Base-by-base conservation (phyloP, 2,329 filamentous ascomycete species). In the Geosmithia flava region DNA sequence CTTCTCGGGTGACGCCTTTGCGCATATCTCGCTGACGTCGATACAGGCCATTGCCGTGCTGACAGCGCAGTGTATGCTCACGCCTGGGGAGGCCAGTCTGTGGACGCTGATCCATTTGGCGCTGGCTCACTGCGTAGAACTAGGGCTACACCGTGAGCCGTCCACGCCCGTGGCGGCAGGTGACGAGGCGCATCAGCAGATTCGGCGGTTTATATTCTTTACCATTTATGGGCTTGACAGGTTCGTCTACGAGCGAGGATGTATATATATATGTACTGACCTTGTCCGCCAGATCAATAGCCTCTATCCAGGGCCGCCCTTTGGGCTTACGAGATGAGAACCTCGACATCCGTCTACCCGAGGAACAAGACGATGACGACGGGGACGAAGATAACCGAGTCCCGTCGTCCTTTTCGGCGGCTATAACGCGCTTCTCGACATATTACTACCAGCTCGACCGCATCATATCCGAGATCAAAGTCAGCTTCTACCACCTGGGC, bases 271-370 rank as follows among this genome's bases (percentile, higher is more conserved):
- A 6, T 20, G 19, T 42, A 42, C 40, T 42, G 6, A 42, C 40
- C 6, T 20, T 16, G 16, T n/a, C 19, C 7, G 7, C 10, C 13
- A 64, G 62, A 29, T 65, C 62, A 13, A 56, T 66, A 11, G 54
- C 62, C 4, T 61, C 63, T 2, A 66, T 67, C 7, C 64, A 67
- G 48, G 64, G 64, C 7, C 61, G 63, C 2, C 64, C 63, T 1
- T 55, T 67, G 2, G 62, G 63, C 1, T 60, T 66, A 16, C 53
- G 62, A 11, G 64, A 67, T 42, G 64, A 66, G 42, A 62, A 62
- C 0, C 65, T 66, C 47, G 63, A 67, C 46, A 52, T 65, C 2
- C 47, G 55, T 30, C 23, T 57, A 30, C 56, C 56, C 6, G 30
- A 53, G 1, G 17, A 45, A 13, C 44, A 19, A 2, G 40, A 42